phyloP scores from a whole-genome alignment of 163 green algal species.

The Scenedesmus sp. region DNA sequence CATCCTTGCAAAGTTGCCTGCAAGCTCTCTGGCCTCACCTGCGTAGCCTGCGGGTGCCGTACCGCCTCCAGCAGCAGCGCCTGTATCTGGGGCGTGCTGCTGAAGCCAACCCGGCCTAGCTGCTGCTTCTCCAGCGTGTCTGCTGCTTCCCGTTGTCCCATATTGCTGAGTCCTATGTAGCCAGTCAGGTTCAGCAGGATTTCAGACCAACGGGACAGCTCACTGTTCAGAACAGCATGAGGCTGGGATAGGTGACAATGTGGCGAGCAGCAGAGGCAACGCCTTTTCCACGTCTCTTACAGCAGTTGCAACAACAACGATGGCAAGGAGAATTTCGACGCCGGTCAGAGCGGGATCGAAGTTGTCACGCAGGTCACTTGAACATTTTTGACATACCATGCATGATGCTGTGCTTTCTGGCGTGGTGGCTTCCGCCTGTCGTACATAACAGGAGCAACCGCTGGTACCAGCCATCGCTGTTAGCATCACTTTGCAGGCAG shows the following conservation, averaged over 20 bases:
- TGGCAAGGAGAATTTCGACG: neutral
- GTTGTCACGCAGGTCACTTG: neutral
- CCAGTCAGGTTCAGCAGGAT: neutral
- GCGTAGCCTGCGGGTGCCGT: neutral
- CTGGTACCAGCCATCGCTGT: neutral
- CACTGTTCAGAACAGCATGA: constrained; percentile 2
- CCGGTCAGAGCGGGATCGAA: neutral
- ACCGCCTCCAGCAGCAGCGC: neutral
- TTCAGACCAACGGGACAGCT: neutral
- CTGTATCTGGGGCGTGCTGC: neutral
- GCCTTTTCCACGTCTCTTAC: too few species aligned
- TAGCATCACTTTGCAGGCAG: neutral
- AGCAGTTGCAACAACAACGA: neutral
- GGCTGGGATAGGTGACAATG: neutral
- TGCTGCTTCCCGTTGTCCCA: neutral
- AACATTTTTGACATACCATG: neutral
- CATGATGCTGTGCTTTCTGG: neutral
- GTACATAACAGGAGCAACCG: too few species aligned
- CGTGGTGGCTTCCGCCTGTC: too few species aligned
- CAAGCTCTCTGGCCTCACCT: neutral
- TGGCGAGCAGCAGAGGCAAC: too few species aligned
- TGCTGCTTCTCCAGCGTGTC: neutral
- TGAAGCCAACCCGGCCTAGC: constrained; percentile 35
- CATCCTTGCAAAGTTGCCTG: neutral
- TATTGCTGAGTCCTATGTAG: neutral